Evolutionary conservation across 495 filamentous ascomycete species (phyloP).

Genomic region (Physcia stellaris): DNA sequence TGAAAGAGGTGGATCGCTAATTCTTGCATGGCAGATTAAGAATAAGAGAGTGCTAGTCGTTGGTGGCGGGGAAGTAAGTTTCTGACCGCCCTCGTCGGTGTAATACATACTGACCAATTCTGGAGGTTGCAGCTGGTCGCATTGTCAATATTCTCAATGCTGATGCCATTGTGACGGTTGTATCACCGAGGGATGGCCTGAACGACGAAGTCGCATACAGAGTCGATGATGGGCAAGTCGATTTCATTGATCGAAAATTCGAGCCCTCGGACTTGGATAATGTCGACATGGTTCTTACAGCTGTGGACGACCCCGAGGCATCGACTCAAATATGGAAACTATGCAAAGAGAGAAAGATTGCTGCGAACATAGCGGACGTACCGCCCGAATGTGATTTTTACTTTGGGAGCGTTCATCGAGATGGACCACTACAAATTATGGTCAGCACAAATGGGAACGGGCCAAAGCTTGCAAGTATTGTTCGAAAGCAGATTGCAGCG

Average conservation of each 20-base stretch:
- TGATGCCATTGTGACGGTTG: conserved; percentile 76
- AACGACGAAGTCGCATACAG: conserved; percentile 80
- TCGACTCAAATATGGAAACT: conserved; percentile 81
- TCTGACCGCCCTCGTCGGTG: conserved; percentile 5
- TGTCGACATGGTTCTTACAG: conserved; percentile 77
- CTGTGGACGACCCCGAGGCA: conserved; percentile 81
- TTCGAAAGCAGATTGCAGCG: conserved; percentile 69
- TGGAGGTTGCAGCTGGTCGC: conserved; percentile 83
- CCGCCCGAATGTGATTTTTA: conserved; percentile 97
- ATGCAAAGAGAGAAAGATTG: conserved; percentile 70
- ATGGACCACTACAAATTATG: conserved; percentile 95
- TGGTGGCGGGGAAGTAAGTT: conserved; percentile 75
- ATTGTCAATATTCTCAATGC: conserved; percentile 89
- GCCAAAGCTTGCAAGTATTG: conserved; percentile 76
- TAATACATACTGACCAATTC: conserved; percentile 2
- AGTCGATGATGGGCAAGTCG: conserved; percentile 55
- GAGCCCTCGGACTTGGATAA: conserved; percentile 64
- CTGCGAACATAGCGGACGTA: conserved; percentile 93
- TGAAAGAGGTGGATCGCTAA: conserved; percentile 80
- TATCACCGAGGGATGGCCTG: conserved; percentile 65
- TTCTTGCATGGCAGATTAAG: conserved; percentile 87
- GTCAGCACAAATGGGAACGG: conserved; percentile 96
- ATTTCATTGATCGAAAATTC: conserved; percentile 70
- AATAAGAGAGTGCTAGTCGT: conserved; percentile 75
- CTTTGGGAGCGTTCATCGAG: conserved; percentile 88